Evolutionary conservation across 805 yeast species (phyloP), one percentile per base, ranked within the genome.

Genomic region (Ogataea saltuana): DNA sequence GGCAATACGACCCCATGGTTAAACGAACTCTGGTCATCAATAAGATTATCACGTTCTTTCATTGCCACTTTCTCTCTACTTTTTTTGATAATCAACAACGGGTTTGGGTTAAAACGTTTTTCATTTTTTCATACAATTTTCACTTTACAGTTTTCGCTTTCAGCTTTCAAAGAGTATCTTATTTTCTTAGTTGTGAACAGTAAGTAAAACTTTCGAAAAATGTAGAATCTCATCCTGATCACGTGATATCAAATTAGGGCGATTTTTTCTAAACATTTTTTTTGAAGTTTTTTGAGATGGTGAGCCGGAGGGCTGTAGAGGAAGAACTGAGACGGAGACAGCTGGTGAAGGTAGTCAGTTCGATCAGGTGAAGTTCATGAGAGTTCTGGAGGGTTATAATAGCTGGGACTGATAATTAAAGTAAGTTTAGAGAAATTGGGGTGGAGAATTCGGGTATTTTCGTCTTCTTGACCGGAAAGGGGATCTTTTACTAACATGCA

Each of bases 21-120:
- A 22, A 34, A 18, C 29, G 38, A 34, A 29, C 17, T 34, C 38
- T 34, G 38, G 38, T 34, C 25, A 34, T 34, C 38, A 34, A 23
- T 23, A n/a, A n/a, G 38, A 34, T 9, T 34, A 21, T 34, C 25
- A 16, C 15, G 31, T 28, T 18, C 18, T 13, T 13, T 16, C 8
- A 34, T 28, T 34, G 38, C 30, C 31, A 39, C 29, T 39, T 31
- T 32, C 31, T n/a, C n/a, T 32, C 21, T 37, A 39, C 33, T 38
- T 30, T 25, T 30, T 43, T 43, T 32, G 43, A 35, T 39, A 18
- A 33, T 39, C 30, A 39, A n/a, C n/a, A n/a, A 43, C 40, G 46
- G 46, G 46, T 33, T 43, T 43, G 43, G 42, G 40, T 39, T 43
- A 26, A 35, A 30, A 18, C 44, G 30, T 33, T 41, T 41, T 22